phyloP scores from a whole-genome alignment of 202 grass and related monocot species.

The Zizania palustris region DNA sequence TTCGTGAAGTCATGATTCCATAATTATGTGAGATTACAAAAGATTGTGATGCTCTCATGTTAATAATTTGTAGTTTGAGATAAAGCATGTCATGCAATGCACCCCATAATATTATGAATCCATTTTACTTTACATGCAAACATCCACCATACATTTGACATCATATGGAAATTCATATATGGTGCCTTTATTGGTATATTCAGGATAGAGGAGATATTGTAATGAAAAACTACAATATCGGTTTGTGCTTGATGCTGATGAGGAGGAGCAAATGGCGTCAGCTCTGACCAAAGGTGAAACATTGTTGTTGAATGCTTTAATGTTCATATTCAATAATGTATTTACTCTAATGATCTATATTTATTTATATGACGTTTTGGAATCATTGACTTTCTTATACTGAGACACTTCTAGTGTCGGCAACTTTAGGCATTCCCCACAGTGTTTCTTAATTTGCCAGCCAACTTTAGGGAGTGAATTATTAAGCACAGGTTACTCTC shows the following conservation, averaged over 20 bases:
- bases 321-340: slow-evolving; percentile 20
- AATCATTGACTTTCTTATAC: neutral
- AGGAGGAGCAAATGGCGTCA: slow-evolving; percentile 17
- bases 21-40: neutral
- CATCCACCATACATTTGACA: neutral
- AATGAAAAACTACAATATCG: slow-evolving; percentile 7
- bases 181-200: slow-evolving; percentile 17
- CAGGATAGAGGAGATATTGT: slow-evolving; percentile 29
- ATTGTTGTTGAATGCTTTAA: neutral
- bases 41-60: neutral
- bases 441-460: slow-evolving; percentile 14
- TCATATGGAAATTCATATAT: slow-evolving; percentile 21
- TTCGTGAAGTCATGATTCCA: neutral
- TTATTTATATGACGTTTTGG: slow-evolving; percentile 19
- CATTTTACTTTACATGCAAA: slow-evolving; percentile 1
- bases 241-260: slow-evolving; percentile 23
- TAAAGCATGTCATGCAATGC: neutral
- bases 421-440: slow-evolving; percentile 19
- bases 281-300: slow-evolving; percentile 37
- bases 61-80: neutral
- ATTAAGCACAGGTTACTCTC: slow-evolving; percentile 15
- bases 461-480: neutral
- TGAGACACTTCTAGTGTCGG: slow-evolving; percentile 16
- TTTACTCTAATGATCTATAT: slow-evolving; percentile 15
- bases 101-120: neutral